These are phyloP conservation scores for Globisporangium spinosum DNA, from an alignment of 352 stramenopile species.

Conservation along the genomic window DNA sequence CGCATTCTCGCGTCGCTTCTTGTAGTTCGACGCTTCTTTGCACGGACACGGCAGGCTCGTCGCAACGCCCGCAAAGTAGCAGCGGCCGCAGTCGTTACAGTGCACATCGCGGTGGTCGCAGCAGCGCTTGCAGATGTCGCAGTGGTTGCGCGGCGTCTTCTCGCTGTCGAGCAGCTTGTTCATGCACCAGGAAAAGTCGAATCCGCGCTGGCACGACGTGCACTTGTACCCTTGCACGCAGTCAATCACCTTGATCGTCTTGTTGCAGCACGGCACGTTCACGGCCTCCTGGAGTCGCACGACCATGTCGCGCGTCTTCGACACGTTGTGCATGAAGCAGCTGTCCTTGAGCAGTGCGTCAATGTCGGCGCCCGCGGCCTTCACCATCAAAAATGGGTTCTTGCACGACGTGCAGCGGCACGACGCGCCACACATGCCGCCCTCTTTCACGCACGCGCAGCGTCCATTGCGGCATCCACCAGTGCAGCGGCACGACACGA, in stretches of 20 bases:
- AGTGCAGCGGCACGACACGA: conserved; percentile 76
- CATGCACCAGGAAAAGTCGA: conserved; percentile 82
- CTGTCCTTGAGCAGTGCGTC: conserved; percentile 66
- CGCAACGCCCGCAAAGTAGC: conserved; percentile 83
- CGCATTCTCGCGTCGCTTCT: conserved; percentile 42
- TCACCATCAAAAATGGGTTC: conserved; percentile 84
- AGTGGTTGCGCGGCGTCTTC: conserved; percentile 77
- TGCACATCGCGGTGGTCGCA: conserved; percentile 86
- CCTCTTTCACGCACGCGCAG: conserved; percentile 81
- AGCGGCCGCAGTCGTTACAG: conserved; percentile 76
- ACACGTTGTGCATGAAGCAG: conserved; percentile 88
- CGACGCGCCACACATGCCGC: conserved; percentile 65
- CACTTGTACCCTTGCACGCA: conserved; percentile 76
- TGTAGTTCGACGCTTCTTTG: conserved; percentile 55
- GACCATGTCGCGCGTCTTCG: conserved; percentile 84
- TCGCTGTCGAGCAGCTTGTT: conserved; percentile 77
- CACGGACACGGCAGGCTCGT: conserved; percentile 75
- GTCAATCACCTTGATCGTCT: conserved; percentile 61
- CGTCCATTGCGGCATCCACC: conserved; percentile 77
- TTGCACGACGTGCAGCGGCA: conserved; percentile 86
- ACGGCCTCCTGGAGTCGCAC: conserved; percentile 64
- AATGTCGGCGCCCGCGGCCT: conserved; percentile 69
- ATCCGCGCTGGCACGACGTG: conserved; percentile 36
- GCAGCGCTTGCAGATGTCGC: conserved; percentile 83
- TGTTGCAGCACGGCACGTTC: conserved; percentile 54